Evolutionary conservation across 148 eudicot genomes (phyloP).

Genomic region (Euryodendron excelsum): DNA sequence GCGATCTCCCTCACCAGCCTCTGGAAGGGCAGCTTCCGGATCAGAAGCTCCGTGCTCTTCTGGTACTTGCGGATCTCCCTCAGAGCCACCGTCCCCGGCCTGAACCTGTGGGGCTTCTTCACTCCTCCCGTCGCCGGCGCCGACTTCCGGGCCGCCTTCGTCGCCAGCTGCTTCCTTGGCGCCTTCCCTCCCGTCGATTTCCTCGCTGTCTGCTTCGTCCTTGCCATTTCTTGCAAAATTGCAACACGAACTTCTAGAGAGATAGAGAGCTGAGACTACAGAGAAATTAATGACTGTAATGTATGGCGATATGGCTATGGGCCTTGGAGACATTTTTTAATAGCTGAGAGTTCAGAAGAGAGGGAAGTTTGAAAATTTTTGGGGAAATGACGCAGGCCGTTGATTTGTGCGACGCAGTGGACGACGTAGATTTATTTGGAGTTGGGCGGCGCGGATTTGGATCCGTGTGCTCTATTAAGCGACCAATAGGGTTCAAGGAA

Average conservation of each 20-base stretch:
- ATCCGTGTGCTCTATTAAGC: background rate
- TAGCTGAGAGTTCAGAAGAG: background rate
- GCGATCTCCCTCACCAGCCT: conserved; percentile 7
- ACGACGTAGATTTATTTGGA: background rate
- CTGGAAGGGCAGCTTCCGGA: too few relatives aligned
- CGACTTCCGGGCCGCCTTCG: background rate
- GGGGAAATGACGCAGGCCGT: background rate
- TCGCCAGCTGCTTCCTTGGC: conserved; percentile 4
- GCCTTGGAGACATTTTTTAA: too few relatives aligned
- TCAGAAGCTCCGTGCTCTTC: background rate
- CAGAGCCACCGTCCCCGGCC: background rate
- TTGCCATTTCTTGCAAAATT: background rate
- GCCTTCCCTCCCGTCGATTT: conserved; percentile 2
- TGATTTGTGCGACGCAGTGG: background rate
- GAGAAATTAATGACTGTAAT: background rate
- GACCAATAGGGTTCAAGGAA: background rate
- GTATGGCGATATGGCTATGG: too few relatives aligned
- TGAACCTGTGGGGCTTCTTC: conserved; percentile 2
- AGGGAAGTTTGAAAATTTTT: background rate
- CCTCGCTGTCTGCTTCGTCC: conserved; percentile 1
- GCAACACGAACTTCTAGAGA: too few relatives aligned
- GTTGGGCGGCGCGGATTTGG: background rate
- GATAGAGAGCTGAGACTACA: background rate
- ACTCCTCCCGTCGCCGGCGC: background rate
- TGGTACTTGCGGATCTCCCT: conserved; percentile 3